Base-by-base conservation (phyloP, 768 basidiomycete genomes). In the Calocybe cyanea region DNA sequence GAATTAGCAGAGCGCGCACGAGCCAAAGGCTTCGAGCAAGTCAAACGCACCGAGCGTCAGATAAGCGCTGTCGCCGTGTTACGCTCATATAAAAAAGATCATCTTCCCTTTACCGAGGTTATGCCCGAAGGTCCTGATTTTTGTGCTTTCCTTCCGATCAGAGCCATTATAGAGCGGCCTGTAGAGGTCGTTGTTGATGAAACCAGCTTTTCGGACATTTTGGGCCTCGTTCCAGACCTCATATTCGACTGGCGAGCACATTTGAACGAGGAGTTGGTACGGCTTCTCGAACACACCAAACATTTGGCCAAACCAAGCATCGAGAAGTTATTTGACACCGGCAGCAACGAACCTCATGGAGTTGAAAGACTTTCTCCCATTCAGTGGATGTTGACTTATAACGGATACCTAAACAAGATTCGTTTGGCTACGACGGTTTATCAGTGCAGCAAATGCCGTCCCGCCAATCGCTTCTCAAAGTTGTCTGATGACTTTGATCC, bases 71-170 rank as follows among this genome's bases (percentile, higher is more conserved):
- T 71, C 25, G 63, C 68, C n/a, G 60, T 71, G 43, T 62, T 78
- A 20, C 70, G 69, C 15, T 48, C 51, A 2, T 77, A 67, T 60
- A 77, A 76, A 57, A 65, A 65, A 7, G 57, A 62, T 9, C 68
- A 51, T 10, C 63, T 75, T 5, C 72, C 75, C 11, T 59, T 64
- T 32, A 63, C 56, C 10, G 64, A 70, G n/a, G 39, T 73, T 24
- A 70, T 77, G 66, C 77, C 76, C 2, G 69, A 68, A 45, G 64
- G 67, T 1, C 57, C 65, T 41, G 78, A 80, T 49, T 76, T 77
- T 43, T 75, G 69, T 42, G 61, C 60, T 15, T 69, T 77, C 31
- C 54, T 62, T 7, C 61, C 65, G 10, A 63, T 79, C 37, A 60
- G 58, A 30, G 63, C 61, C 2, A 64, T 79, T 32, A 52, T 77